phyloP scores from a whole-genome alignment of 495 filamentous ascomycete species.

The Penicillium cataractarum region DNA sequence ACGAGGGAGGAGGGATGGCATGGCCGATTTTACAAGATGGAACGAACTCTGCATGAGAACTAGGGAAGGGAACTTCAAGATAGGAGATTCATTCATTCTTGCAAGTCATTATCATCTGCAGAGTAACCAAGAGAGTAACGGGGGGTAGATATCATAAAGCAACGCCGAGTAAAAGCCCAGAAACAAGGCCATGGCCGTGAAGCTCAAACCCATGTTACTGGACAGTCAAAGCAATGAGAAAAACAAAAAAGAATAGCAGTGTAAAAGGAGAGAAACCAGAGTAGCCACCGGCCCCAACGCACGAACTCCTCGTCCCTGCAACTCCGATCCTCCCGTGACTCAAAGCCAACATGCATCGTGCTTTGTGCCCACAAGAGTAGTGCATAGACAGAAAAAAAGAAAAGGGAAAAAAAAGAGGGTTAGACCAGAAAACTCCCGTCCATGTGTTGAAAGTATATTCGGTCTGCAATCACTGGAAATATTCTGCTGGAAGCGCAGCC shows the following conservation, averaged over 20 bases:
- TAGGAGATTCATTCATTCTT: constrained; percentile 25
- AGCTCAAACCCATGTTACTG: neutral
- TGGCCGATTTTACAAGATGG: neutral
- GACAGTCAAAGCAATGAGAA: constrained; percentile 6
- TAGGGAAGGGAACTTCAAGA: neutral
- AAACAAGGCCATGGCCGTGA: neutral
- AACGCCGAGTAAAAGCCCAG: constrained; percentile 1
- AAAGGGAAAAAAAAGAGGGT: neutral
- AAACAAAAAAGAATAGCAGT: constrained; percentile 3
- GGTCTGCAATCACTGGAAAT: constrained; percentile 32
- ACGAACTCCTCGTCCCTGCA: constrained; percentile 11
- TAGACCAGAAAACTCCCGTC: neutral
- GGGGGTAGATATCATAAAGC: constrained; percentile 20
- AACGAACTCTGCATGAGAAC: neutral
- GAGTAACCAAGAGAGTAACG: constrained; percentile 9
- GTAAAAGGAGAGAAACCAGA: neutral
- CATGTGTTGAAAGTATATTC: neutral
- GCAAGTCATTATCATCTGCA: constrained; percentile 19
- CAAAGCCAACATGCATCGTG: neutral
- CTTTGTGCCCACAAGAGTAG: neutral
- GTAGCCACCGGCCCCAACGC: constrained; percentile 2
- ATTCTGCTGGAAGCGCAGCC: constrained; percentile 48
- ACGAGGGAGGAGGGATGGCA: neutral
- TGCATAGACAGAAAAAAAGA: constrained; percentile 3
- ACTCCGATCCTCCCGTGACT: constrained; percentile 8